phyloP scores from a whole-genome alignment of 306 rosid genomes.

The Macrotyloma uniflorum region DNA sequence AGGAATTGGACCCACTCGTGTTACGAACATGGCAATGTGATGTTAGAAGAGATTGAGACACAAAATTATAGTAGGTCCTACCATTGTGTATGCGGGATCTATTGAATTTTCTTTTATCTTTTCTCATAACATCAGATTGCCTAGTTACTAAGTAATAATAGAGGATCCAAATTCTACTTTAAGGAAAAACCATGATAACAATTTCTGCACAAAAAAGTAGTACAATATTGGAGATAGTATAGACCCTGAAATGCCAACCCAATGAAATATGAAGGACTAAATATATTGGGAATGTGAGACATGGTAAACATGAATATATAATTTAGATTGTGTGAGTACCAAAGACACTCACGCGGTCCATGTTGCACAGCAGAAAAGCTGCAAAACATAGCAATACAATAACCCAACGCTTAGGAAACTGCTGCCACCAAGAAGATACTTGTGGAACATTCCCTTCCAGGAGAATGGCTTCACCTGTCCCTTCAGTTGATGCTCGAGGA shows the following conservation, averaged over 20 bases:
- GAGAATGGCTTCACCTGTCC: slow-evolving; percentile 68
- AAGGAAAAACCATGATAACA: not conserved
- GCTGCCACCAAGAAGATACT: slow-evolving; percentile 69
- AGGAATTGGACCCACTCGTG: not conserved
- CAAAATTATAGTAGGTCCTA: not conserved
- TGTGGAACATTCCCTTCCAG: slow-evolving; percentile 51
- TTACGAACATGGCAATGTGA: not conserved
- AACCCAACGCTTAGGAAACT: slow-evolving; percentile 92
- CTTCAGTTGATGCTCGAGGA: slow-evolving; percentile 57
- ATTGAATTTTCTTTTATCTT: not conserved
- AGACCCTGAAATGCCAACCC: not conserved
- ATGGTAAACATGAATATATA: slow-evolving; percentile 16
- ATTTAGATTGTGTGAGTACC: not conserved
- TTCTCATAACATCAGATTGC: not conserved
- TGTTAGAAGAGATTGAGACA: not conserved
- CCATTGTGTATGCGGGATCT: not conserved
- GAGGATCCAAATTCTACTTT: not conserved
- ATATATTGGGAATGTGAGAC: not conserved
- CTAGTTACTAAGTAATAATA: not conserved
- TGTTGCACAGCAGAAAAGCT: slow-evolving; percentile 90
- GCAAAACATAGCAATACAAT: slow-evolving; percentile 87
- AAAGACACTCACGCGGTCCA: slow-evolving; percentile 90
- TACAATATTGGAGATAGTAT: not conserved
- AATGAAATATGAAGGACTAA: not conserved
- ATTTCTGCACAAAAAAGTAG: not conserved